Conservation (phyloP, 495 filamentous ascomycete species). For the Pseudevernia furfuracea region DNA sequence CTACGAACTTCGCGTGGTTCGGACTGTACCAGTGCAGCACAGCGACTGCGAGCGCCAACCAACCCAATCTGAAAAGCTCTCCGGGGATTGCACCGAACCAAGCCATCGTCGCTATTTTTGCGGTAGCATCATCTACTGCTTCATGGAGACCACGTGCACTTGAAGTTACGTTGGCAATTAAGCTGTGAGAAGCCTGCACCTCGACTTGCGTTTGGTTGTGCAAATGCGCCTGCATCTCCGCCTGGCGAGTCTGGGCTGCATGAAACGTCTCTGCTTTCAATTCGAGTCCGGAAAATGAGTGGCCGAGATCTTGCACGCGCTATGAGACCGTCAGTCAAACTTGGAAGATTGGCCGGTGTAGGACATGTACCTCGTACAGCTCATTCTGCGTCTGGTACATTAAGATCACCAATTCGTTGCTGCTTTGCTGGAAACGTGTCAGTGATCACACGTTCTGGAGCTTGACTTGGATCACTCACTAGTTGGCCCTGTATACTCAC, state of each 20-base stretch:
- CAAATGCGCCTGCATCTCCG: constrained; percentile 33
- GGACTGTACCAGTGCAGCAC: background rate
- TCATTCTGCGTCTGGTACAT: constrained; percentile 22
- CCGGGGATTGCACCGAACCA: constrained; percentile 16
- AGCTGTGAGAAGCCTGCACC: constrained; percentile 33
- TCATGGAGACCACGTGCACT: constrained; percentile 38
- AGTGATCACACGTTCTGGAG: constrained; percentile 27
- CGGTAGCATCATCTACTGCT: constrained; percentile 36
- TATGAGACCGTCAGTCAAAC: constrained; percentile 21
- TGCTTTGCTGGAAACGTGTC: constrained; percentile 31
- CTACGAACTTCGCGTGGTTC: background rate
- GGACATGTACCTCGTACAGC: constrained; percentile 17
- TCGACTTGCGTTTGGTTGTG: constrained; percentile 33
- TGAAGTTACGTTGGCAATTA: constrained; percentile 35
- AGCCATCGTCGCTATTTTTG: constrained; percentile 32
- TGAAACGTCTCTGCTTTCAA: constrained; percentile 33
- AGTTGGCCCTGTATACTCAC: constrained; percentile 30
- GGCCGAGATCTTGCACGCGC: constrained; percentile 36
- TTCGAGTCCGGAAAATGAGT: constrained; percentile 33
- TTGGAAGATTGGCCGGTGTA: constrained; percentile 3
- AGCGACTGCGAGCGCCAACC: constrained; percentile 1
- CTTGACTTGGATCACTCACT: constrained; percentile 26
- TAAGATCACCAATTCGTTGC: constrained; percentile 22
- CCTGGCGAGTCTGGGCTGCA: constrained; percentile 35
- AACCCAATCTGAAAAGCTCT: constrained; percentile 13